Percentiles rank a stretch among this genome's conserved stretches.
phyloP scores from a whole-genome alignment of 1,139 yeast genomes.

The Entelexis sorbosivorans region DNA sequence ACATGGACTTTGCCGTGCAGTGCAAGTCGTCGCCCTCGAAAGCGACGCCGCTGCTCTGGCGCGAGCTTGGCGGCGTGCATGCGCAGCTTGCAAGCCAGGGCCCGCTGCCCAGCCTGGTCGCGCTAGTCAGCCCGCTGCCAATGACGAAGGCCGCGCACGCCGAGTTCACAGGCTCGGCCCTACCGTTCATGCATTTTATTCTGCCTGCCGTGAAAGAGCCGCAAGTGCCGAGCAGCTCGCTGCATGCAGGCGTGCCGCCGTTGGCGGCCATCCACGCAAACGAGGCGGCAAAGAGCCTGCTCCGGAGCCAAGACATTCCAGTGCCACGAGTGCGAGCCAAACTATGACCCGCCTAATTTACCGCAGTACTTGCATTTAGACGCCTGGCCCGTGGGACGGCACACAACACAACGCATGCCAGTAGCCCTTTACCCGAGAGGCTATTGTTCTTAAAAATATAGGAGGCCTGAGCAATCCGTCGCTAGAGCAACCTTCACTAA shows the following conservation, averaged over 20 bases:
- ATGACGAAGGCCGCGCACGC: constrained; percentile 15
- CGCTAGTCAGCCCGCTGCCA: constrained; percentile 14
- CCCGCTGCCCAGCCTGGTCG: constrained; percentile 5
- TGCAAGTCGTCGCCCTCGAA: constrained; percentile 11
- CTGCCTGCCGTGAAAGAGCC: too few relatives aligned
- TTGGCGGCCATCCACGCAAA: constrained; percentile 1
- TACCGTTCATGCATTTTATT: constrained; percentile 13
- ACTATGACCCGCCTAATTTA: too few relatives aligned
- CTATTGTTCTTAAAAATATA: too few relatives aligned
- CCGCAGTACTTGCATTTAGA: too few relatives aligned
- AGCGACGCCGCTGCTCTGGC: constrained; percentile 13
- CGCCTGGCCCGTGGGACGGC: too few relatives aligned
- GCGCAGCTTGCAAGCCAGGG: neutral
- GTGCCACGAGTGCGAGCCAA: neutral
- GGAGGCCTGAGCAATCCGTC: too few relatives aligned
- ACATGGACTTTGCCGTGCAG: constrained; percentile 13
- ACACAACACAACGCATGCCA: too few relatives aligned
- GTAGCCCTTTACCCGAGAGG: too few relatives aligned
- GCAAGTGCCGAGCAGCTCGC: too few relatives aligned
- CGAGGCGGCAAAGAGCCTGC: constrained; percentile 6
- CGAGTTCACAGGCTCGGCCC: constrained; percentile 11
- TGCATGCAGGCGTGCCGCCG: neutral
- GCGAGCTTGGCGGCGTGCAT: constrained; percentile 15
- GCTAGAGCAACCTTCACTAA: too few relatives aligned
- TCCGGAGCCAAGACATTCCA: constrained; percentile 1